A percentile compares a stretch with the other conserved stretches of the same genome.
phyloP scores from a whole-genome alignment of 1,284 basidiomycete genomes.

The Fistulinella cinereoalba region DNA sequence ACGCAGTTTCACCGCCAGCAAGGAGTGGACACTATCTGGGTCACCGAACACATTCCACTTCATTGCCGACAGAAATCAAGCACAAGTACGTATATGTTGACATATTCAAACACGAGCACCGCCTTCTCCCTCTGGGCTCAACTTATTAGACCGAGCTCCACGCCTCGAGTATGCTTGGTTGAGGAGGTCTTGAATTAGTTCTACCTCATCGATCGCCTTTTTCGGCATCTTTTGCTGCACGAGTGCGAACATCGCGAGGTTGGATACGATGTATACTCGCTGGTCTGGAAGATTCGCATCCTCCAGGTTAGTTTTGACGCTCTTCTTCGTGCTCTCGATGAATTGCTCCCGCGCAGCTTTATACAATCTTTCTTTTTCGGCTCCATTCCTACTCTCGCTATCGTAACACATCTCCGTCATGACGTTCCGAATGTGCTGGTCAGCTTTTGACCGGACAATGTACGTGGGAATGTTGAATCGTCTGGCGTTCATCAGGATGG shows the following conservation, averaged over 20 bases:
- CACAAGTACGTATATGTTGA: too few relatives aligned
- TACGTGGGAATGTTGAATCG: constrained; percentile 20
- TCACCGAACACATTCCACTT: not conserved
- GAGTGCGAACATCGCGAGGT: too few relatives aligned
- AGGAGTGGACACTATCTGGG: too few relatives aligned
- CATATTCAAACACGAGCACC: not conserved
- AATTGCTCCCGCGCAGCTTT: constrained; percentile 8
- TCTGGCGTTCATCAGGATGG: constrained; percentile 19
- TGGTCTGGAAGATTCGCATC: constrained; percentile 16
- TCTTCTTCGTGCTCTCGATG: constrained; percentile 2
- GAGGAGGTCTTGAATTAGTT: constrained; percentile 1
- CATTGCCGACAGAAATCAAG: not conserved
- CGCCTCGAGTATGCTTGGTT: constrained; percentile 1
- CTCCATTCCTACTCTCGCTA: constrained; percentile 4
- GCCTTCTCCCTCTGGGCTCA: not conserved
- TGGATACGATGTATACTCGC: constrained; percentile 23
- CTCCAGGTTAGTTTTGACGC: constrained; percentile 11
- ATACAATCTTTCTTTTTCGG: constrained; percentile 8
- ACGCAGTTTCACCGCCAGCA: too few relatives aligned
- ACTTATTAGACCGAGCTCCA: not conserved
- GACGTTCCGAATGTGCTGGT: constrained; percentile 20
- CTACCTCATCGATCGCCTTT: constrained; percentile 5
- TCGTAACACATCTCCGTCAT: constrained; percentile 21
- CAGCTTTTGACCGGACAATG: constrained; percentile 22
- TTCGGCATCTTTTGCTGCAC: too few relatives aligned